phyloP scores from a whole-genome alignment of 2,329 filamentous ascomycete species.

The Rhynchosporium secalis region DNA sequence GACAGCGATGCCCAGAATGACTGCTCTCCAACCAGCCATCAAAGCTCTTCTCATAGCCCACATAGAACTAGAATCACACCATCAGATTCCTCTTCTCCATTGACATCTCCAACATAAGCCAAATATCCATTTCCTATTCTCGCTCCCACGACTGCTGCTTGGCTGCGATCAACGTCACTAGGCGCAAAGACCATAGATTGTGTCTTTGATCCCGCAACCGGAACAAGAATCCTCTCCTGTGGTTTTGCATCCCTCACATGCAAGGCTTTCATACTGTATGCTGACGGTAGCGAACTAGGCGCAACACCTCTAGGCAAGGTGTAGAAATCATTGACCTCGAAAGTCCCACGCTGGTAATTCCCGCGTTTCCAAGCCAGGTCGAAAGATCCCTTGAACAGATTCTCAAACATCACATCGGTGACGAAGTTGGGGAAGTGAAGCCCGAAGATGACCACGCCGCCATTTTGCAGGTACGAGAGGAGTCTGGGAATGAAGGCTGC shows the following conservation, averaged over 20 bases:
- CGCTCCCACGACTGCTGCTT: slow-evolving; percentile 35
- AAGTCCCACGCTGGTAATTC: slow-evolving; percentile 29
- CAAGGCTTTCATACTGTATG: slow-evolving; percentile 38
- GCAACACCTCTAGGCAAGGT: slow-evolving; percentile 16
- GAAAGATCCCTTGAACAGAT: slow-evolving; percentile 31
- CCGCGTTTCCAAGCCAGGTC: slow-evolving; percentile 33
- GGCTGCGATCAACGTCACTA: slow-evolving; percentile 20
- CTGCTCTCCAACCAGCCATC: no score
- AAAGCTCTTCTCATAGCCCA: slow-evolving; percentile 20
- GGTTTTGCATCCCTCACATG: slow-evolving; percentile 34
- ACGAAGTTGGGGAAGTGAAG: slow-evolving; percentile 34
- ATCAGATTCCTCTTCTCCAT: slow-evolving; percentile 30
- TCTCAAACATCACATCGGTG: slow-evolving; percentile 21
- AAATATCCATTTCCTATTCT: slow-evolving; percentile 35
- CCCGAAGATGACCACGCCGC: slow-evolving; percentile 36
- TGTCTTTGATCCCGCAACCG: slow-evolving; percentile 20
- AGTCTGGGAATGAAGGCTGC: slow-evolving; percentile 30
- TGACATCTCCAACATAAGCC: slow-evolving; percentile 39
- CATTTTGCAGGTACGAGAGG: slow-evolving; percentile 30
- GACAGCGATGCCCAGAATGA: no score
- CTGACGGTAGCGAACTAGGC: slow-evolving; percentile 24
- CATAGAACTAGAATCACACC: slow-evolving; percentile 35
- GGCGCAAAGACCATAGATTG: slow-evolving; percentile 29
- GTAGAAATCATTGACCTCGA: slow-evolving; percentile 29
- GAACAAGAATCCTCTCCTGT: slow-evolving; percentile 37